Evolutionary conservation across 2,329 filamentous ascomycete species (phyloP).

Genomic region (Fusarium lateritium): DNA sequence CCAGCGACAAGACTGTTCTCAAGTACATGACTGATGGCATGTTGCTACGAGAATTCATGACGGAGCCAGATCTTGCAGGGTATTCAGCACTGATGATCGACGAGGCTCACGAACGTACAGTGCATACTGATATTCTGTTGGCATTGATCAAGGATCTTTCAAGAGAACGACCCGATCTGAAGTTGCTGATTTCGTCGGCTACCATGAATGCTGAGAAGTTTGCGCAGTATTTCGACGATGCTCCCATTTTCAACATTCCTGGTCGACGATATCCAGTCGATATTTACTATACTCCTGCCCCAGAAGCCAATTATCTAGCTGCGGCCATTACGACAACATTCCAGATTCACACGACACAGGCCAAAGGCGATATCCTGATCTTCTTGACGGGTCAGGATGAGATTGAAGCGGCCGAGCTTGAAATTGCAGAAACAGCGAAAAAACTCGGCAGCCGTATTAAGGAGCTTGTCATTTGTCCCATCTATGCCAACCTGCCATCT

Average conservation of each 20-base stretch:
- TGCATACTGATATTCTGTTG: slow-evolving; percentile 91
- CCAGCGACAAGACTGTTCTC: slow-evolving; percentile 89
- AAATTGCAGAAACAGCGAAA: slow-evolving; percentile 85
- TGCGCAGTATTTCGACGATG: slow-evolving; percentile 90
- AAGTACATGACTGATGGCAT: slow-evolving; percentile 99
- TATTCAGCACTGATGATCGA: slow-evolving; percentile 97
- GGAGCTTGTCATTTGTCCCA: slow-evolving; percentile 91
- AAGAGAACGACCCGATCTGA: slow-evolving; percentile 85
- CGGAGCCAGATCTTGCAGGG: slow-evolving; percentile 84
- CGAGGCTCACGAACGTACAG: slow-evolving; percentile 94
- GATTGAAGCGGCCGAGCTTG: slow-evolving; percentile 89
- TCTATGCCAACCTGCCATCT: slow-evolving; percentile 93
- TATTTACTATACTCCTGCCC: slow-evolving; percentile 90
- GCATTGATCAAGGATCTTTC: slow-evolving; percentile 91
- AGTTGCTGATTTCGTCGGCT: slow-evolving; percentile 91
- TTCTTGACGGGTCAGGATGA: slow-evolving; percentile 98
- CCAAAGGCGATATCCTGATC: slow-evolving; percentile 89
- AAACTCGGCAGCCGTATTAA: slow-evolving; percentile 89
- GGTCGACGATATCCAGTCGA: slow-evolving; percentile 91
- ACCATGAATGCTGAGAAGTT: slow-evolving; percentile 97
- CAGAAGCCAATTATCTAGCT: slow-evolving; percentile 93
- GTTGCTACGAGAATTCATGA: slow-evolving; percentile 90
- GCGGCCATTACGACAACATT: slow-evolving; percentile 95
- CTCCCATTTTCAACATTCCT: slow-evolving; percentile 94
- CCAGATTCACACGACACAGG: slow-evolving; percentile 92